Conservation (phyloP, 139 green algal species). For the Chlamydomonas eustigma region DNA sequence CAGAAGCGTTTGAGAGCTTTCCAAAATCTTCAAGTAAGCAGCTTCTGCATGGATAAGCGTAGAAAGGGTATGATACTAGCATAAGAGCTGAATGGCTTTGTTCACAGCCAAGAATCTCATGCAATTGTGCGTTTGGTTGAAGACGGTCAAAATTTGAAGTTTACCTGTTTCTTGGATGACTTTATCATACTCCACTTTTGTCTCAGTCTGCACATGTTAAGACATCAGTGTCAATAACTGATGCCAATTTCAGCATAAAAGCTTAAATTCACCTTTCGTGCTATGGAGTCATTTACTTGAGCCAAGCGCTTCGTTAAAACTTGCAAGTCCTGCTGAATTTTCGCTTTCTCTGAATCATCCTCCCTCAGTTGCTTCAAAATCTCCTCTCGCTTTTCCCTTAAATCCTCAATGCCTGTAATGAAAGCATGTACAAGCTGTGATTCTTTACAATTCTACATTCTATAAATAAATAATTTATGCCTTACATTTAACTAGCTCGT, state of each 20-base stretch:
- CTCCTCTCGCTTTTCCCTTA: slow-evolving; percentile 67
- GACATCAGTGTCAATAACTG: no score
- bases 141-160: no score
- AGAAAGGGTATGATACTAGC: background rate
- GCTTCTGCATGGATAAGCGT: no score
- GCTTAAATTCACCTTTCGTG: slow-evolving; percentile 25
- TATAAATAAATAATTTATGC: background rate
- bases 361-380: slow-evolving; percentile 59
- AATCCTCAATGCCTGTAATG: slow-evolving; percentile 71
- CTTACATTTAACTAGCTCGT: slow-evolving; percentile 70
- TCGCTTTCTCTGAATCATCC: slow-evolving; percentile 64
- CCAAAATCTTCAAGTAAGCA: slow-evolving; percentile 73
- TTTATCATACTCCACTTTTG: slow-evolving; percentile 65
- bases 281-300: slow-evolving; percentile 65
- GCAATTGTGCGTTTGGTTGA: no score
- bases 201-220: slow-evolving; percentile 40
- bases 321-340: slow-evolving; percentile 56
- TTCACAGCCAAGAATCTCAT: no score
- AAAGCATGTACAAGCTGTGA: background rate
- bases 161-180: slow-evolving; percentile 39
- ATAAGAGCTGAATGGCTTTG: no score
- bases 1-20: slow-evolving; percentile 71
- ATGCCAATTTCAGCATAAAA: no score
- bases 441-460: slow-evolving; percentile 10
- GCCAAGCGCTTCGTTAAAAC: slow-evolving; percentile 61